Conservation (phyloP, 192 early-diverging fungal genomes). For the Jimgerdemannia flammicorona region DNA sequence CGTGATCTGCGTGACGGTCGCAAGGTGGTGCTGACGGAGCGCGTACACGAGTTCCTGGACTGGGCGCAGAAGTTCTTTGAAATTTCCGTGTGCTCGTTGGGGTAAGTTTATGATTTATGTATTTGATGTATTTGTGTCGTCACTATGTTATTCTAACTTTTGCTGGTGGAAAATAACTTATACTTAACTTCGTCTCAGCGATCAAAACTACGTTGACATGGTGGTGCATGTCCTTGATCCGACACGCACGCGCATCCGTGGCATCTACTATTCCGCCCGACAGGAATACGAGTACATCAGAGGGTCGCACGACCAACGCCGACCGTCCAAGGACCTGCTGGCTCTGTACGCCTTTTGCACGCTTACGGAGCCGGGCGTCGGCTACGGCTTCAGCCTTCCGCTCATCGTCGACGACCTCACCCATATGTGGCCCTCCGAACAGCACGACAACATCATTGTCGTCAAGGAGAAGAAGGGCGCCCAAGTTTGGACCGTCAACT, state of each 20-base stretch:
- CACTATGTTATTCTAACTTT: background rate
- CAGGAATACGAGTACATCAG: slow-evolving; percentile 62
- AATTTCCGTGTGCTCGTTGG: slow-evolving; percentile 72
- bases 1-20: slow-evolving; percentile 54
- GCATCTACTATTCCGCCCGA: slow-evolving; percentile 62
- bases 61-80: slow-evolving; percentile 67
- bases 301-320: slow-evolving; percentile 31
- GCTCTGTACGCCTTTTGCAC: slow-evolving; percentile 65
- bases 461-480: slow-evolving; percentile 52
- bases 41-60: slow-evolving; percentile 68
- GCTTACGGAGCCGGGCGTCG: slow-evolving; percentile 35
- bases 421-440: slow-evolving; percentile 68
- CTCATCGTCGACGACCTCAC: slow-evolving; percentile 70
- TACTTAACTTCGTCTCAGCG: slow-evolving; percentile 28
- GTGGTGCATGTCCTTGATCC: slow-evolving; percentile 64
- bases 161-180: background rate
- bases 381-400: slow-evolving; percentile 44
- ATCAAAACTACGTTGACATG: slow-evolving; percentile 73
- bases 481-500: slow-evolving; percentile 58
- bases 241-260: slow-evolving; percentile 49
- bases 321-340: slow-evolving; percentile 66
- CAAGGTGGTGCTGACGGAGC: slow-evolving; percentile 59
- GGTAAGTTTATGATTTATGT: slow-evolving; percentile 22
- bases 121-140: background rate
- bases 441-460: slow-evolving; percentile 75